Conservation (phyloP, 2,329 filamentous ascomycete species). For the Pseudogymnoascus verrucosus region DNA sequence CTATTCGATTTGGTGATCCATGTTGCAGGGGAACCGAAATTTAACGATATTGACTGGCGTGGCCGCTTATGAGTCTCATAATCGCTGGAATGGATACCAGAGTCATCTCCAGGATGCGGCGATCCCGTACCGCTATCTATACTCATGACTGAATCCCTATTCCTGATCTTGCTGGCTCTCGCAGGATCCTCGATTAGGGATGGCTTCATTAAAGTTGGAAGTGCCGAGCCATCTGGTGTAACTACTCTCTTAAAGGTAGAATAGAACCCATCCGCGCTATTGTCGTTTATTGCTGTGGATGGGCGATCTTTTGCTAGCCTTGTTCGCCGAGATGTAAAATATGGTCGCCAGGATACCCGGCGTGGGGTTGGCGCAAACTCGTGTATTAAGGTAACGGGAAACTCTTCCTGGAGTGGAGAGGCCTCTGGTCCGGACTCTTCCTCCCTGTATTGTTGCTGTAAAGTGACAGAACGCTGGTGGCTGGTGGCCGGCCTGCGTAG, state of each 20-base stretch:
- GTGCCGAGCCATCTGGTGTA: slow-evolving; percentile 19
- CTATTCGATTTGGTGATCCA: slow-evolving; percentile 52
- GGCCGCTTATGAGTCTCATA: slow-evolving; percentile 38
- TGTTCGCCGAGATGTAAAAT: slow-evolving; percentile 26
- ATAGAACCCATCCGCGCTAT: slow-evolving; percentile 17
- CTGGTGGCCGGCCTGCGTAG: slow-evolving; percentile 70
- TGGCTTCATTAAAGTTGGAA: slow-evolving; percentile 27
- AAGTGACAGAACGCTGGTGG: slow-evolving; percentile 65
- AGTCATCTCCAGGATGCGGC: slow-evolving; percentile 13
- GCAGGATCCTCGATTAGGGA: slow-evolving; percentile 16
- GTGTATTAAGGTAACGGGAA: slow-evolving; percentile 14
- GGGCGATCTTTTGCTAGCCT: slow-evolving; percentile 23
- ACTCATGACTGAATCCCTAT: not conserved
- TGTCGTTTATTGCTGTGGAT: slow-evolving; percentile 22
- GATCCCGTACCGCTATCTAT: not conserved
- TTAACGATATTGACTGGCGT: slow-evolving; percentile 50
- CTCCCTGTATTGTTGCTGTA: slow-evolving; percentile 43
- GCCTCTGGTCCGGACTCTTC: slow-evolving; percentile 18
- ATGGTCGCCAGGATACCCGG: slow-evolving; percentile 24
- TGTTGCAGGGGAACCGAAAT: slow-evolving; percentile 47
- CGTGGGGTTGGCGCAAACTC: slow-evolving; percentile 17
- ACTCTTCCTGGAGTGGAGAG: slow-evolving; percentile 8
- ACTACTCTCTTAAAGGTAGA: slow-evolving; percentile 25
- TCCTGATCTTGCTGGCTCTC: not conserved
- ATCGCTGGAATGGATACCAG: slow-evolving; percentile 16